Conservation (phyloP, 306 rosid genomes). For the Casuarina cunninghamiana region DNA sequence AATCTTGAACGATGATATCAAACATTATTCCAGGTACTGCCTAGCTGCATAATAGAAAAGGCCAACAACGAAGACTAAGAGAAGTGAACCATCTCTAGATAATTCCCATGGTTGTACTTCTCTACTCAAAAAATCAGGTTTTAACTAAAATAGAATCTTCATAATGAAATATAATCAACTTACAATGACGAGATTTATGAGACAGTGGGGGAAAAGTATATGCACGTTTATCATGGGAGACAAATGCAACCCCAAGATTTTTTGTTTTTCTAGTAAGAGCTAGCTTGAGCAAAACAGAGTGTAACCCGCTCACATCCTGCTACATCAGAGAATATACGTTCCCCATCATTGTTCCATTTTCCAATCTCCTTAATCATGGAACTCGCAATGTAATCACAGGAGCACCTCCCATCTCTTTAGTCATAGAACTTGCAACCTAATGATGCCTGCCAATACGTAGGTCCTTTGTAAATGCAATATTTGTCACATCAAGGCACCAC, state of each 20-base stretch:
- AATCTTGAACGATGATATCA: not conserved
- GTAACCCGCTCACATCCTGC: not conserved
- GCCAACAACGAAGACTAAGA: not conserved
- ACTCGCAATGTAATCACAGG: not conserved
- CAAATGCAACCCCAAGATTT: not conserved
- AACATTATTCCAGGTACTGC: not conserved
- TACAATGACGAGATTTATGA: not conserved
- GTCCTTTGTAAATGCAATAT: not conserved
- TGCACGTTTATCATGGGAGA: not conserved
- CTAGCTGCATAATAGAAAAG: not conserved
- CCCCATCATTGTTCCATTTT: not conserved
- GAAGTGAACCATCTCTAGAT: not conserved
- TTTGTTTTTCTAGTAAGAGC: not conserved
- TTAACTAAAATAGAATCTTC: not conserved
- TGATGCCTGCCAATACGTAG: not conserved
- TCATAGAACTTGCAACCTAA: not conserved
- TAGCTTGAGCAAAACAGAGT: not conserved
- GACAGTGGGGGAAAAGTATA: not conserved
- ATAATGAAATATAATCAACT: not conserved
- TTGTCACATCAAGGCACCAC: not conserved
- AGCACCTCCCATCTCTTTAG: not conserved
- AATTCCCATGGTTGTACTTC: not conserved
- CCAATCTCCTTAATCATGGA: constrained; percentile 3
- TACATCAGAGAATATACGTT: not conserved
- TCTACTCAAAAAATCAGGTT: not conserved